A percentile compares a stretch with the other conserved stretches of the same genome.
phyloP scores from a whole-genome alignment of 768 basidiomycete genomes.

The Boletus vermiculosoides region DNA sequence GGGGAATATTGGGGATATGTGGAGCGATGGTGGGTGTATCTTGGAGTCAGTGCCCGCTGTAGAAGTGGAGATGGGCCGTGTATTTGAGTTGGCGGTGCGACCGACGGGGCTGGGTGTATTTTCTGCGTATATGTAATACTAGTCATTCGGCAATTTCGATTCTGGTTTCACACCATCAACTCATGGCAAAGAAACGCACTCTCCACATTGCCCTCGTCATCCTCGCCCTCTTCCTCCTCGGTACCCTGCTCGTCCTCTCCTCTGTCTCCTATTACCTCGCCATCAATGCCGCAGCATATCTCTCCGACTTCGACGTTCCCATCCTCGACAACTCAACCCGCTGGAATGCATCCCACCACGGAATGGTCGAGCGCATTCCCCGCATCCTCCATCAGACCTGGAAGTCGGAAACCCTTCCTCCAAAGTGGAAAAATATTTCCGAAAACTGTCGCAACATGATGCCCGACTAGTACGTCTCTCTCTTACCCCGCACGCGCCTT shows the following conservation, averaged over 20 bases:
- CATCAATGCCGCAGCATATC: slow-evolving; percentile 75
- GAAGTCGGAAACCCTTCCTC: slow-evolving; percentile 87
- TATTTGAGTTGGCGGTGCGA: slow-evolving; percentile 48
- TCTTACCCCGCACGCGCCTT: slow-evolving; percentile 5
- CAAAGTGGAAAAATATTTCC: slow-evolving; percentile 76
- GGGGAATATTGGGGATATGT: slow-evolving; percentile 46
- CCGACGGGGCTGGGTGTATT: slow-evolving; percentile 38
- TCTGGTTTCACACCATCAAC: slow-evolving; percentile 1
- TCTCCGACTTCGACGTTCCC: slow-evolving; percentile 76
- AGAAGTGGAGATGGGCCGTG: slow-evolving; percentile 44
- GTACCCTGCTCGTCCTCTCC: slow-evolving; percentile 88
- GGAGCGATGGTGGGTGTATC: slow-evolving; percentile 56
- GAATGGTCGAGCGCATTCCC: slow-evolving; percentile 74
- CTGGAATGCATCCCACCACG: slow-evolving; percentile 63
- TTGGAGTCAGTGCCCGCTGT: slow-evolving; percentile 48
- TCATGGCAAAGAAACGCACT: slow-evolving; percentile 45
- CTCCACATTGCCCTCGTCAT: slow-evolving; percentile 49
- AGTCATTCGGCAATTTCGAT: background rate
- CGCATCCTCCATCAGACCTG: slow-evolving; percentile 98
- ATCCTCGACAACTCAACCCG: slow-evolving; percentile 51
- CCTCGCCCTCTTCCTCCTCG: slow-evolving; percentile 76
- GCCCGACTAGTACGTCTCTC: slow-evolving; percentile 84
- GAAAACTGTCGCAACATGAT: slow-evolving; percentile 87
- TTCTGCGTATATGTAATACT: too few relatives aligned
- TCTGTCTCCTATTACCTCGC: slow-evolving; percentile 88